A percentile compares a stretch with the other conserved stretches of the same genome.
These are phyloP conservation scores for Symbiotaphrina buchneri DNA, from an alignment of 495 filamentous ascomycete genomes.

Conservation along the genomic window DNA sequence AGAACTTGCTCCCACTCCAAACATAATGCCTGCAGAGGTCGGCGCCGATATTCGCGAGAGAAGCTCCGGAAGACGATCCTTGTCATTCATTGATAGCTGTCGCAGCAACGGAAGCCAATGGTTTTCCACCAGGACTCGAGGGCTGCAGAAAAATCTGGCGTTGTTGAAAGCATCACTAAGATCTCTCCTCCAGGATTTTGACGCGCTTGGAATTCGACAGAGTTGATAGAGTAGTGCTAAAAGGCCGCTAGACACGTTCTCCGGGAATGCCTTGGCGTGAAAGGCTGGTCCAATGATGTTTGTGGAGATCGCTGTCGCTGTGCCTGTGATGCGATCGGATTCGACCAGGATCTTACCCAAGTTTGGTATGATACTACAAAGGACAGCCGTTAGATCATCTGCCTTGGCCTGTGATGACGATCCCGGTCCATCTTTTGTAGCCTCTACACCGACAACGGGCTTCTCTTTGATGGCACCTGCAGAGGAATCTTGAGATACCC, in stretches of 20 bases:
- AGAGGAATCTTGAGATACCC: slow-evolving; percentile 22
- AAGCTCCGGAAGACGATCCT: slow-evolving; percentile 69
- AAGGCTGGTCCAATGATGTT: slow-evolving; percentile 67
- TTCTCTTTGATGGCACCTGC: neutral
- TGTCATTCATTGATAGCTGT: slow-evolving; percentile 66
- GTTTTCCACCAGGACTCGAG: slow-evolving; percentile 34
- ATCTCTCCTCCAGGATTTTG: slow-evolving; percentile 88
- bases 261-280: slow-evolving; percentile 69
- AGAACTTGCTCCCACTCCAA: slow-evolving; percentile 86
- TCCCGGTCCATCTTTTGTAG: slow-evolving; percentile 1
- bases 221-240: slow-evolving; percentile 59
- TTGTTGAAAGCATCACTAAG: slow-evolving; percentile 83
- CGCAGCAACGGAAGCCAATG: slow-evolving; percentile 68
- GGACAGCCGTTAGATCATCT: slow-evolving; percentile 62
- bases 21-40: slow-evolving; percentile 90
- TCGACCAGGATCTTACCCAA: slow-evolving; percentile 74
- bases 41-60: slow-evolving; percentile 59
- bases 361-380: slow-evolving; percentile 56
- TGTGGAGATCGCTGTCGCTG: slow-evolving; percentile 56
- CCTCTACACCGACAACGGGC: neutral
- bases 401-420: slow-evolving; percentile 15
- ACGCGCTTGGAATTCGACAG: slow-evolving; percentile 47
- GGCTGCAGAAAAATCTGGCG: slow-evolving; percentile 53
- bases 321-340: slow-evolving; percentile 57
- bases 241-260: slow-evolving; percentile 51